Conservation (phyloP, 2,329 filamentous ascomycete genomes). For the Fusarium torulosum region DNA sequence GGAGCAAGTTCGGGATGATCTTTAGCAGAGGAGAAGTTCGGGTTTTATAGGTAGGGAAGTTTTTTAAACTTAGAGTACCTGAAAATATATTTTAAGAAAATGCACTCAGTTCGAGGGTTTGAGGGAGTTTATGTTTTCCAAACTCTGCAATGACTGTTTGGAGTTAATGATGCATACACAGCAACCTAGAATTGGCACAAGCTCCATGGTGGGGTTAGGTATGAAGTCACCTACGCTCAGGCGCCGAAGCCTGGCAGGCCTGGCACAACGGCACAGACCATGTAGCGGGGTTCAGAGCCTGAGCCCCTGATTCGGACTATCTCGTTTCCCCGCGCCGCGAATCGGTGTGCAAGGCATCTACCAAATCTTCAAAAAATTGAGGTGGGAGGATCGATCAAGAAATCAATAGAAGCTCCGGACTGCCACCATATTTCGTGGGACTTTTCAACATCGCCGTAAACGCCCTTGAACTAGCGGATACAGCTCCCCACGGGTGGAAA, state of each 20-base stretch:
- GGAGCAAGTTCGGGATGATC: background rate
- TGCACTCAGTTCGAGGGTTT: background rate
- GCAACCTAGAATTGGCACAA: conserved; percentile 32
- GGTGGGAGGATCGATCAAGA: conserved; percentile 44
- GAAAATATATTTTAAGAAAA: too few species aligned
- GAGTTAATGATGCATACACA: conserved; percentile 26
- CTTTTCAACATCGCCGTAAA: conserved; percentile 44
- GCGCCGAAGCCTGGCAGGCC: conserved; percentile 22
- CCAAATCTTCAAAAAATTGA: conserved; percentile 53
- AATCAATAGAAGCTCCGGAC: conserved; percentile 50
- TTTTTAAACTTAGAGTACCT: background rate
- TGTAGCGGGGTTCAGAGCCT: conserved; percentile 11
- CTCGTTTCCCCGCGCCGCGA: conserved; percentile 52
- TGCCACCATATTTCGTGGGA: conserved; percentile 45
- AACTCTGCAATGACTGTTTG: conserved; percentile 5
- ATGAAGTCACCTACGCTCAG: conserved; percentile 42
- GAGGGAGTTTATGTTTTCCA: background rate
- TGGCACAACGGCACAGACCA: background rate
- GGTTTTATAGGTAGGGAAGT: conserved; percentile 1
- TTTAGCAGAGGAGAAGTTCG: background rate
- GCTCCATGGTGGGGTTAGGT: conserved; percentile 43
- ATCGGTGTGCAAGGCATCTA: conserved; percentile 49
- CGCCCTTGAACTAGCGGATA: conserved; percentile 42
- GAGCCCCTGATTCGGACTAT: conserved; percentile 49
- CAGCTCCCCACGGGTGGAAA: conserved; percentile 47